phyloP scores from a whole-genome alignment of 345 rosid species.

The Triadica sebifera region DNA sequence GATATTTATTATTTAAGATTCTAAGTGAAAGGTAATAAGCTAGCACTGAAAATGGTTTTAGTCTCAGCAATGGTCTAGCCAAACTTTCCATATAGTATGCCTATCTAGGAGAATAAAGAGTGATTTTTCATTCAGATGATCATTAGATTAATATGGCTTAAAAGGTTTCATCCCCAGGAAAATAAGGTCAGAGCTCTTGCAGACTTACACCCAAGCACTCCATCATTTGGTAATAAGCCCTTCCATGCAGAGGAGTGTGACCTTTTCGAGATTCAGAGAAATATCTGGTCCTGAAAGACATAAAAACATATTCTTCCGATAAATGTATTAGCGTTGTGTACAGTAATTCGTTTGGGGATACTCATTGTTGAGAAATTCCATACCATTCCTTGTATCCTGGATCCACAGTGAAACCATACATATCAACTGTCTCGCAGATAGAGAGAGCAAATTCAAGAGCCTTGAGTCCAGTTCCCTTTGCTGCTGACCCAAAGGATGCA shows the following conservation, averaged over 20 bases:
- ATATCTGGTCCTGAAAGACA: constrained; percentile 80
- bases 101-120: background rate
- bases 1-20: background rate
- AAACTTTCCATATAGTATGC: background rate
- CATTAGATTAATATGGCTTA: background rate
- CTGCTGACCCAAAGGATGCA: constrained; percentile 95
- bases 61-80: background rate
- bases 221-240: constrained; percentile 99
- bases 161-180: constrained; percentile 1
- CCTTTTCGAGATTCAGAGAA: constrained; percentile 96
- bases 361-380: background rate
- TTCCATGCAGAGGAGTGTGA: constrained; percentile 95
- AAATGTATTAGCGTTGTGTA: constrained; percentile 1
- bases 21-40: background rate
- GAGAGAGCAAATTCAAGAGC: constrained; percentile 96
- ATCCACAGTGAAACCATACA: constrained; percentile 96
- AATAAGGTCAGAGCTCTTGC: constrained; percentile 4
- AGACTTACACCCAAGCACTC: constrained; percentile 92
- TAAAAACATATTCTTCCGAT: constrained; percentile 16
- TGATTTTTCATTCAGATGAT: background rate
- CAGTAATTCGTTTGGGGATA: background rate
- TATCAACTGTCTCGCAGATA: constrained; percentile 82
- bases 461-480: constrained; percentile 96
- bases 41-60: background rate
- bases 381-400: constrained; percentile 98